A percentile compares a stretch with the other conserved stretches of the same genome.
Conservation (phyloP, 2,329 filamentous ascomycete genomes). For the Trichoderma pleuroti region DNA sequence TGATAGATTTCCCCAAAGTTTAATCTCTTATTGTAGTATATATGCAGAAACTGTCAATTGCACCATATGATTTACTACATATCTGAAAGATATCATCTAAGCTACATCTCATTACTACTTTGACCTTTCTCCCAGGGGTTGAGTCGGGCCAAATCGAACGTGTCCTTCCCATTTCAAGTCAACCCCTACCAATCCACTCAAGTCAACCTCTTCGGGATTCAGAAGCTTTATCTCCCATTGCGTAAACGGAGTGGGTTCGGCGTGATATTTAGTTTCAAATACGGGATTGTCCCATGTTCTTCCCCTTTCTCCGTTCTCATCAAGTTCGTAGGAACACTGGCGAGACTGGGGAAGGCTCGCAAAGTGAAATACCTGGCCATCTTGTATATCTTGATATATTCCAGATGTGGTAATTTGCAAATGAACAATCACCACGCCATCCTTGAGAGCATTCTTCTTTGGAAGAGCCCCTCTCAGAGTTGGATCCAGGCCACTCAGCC, state of each 20-base stretch:
- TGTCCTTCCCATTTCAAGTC: not conserved
- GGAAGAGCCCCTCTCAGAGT: not conserved
- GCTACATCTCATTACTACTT: not conserved
- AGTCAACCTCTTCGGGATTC: not conserved
- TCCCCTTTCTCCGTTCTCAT: not conserved
- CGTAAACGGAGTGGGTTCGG: not conserved
- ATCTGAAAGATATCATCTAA: not conserved
- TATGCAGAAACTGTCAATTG: not conserved
- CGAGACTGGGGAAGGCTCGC: not conserved
- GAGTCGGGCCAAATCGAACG: not conserved
- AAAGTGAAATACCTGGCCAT: not conserved
- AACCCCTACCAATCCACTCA: not conserved
- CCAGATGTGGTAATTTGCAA: not conserved
- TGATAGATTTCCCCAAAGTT: not conserved
- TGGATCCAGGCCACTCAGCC: not conserved
- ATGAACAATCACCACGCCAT: not conserved
- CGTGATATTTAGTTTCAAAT: not conserved
- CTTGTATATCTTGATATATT: not conserved
- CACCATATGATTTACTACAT: not conserved
- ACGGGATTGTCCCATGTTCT: not conserved
- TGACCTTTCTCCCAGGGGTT: rapidly evolving
- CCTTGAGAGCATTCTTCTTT: not conserved
- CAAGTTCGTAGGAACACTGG: not conserved
- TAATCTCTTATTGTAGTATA: not conserved
- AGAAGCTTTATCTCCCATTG: not conserved